Conservation (phyloP, 805 yeast species). For the Pachysolen tannophilus region DNA sequence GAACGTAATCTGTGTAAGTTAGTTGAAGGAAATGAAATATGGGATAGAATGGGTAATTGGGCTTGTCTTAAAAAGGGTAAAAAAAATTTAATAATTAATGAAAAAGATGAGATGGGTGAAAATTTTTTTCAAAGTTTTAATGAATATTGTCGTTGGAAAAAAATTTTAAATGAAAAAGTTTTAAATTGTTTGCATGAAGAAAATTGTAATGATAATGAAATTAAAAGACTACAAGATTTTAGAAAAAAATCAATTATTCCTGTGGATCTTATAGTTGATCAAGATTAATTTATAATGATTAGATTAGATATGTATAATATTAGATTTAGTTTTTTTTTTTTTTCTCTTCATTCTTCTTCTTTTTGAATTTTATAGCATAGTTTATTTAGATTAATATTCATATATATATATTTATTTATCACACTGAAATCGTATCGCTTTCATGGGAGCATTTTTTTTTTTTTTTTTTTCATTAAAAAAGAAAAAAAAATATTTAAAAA, state of each 20-base stretch:
- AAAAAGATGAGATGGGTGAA: constrained; percentile 16
- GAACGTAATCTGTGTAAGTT: constrained; percentile 22
- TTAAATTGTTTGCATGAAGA: constrained; percentile 13
- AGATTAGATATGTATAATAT: too few species aligned
- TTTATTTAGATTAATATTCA: too few species aligned
- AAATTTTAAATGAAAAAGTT: constrained; percentile 8
- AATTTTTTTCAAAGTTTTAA: constrained; percentile 16
- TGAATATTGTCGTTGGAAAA: constrained; percentile 19
- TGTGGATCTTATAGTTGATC: constrained; percentile 3
- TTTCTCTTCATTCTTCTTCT: too few species aligned
- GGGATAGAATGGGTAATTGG: constrained; percentile 24
- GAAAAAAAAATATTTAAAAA: too few species aligned
- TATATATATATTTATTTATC: too few species aligned
- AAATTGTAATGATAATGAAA: constrained; percentile 11
- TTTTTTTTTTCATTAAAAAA: too few species aligned
- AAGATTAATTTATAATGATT: too few species aligned
- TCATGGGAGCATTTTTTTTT: too few species aligned
- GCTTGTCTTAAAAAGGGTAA: constrained; percentile 14
- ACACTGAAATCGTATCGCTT: too few species aligned
- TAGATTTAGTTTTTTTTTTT: too few species aligned
- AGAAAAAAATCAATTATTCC: constrained; percentile 12
- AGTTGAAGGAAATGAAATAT: constrained; percentile 18
- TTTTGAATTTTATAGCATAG: too few species aligned
- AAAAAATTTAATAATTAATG: constrained; percentile 5
- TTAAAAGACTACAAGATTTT: constrained; percentile 11